phyloP scores from a whole-genome alignment of 164 flowering plant genomes.

The Kingdonia uniflora region DNA sequence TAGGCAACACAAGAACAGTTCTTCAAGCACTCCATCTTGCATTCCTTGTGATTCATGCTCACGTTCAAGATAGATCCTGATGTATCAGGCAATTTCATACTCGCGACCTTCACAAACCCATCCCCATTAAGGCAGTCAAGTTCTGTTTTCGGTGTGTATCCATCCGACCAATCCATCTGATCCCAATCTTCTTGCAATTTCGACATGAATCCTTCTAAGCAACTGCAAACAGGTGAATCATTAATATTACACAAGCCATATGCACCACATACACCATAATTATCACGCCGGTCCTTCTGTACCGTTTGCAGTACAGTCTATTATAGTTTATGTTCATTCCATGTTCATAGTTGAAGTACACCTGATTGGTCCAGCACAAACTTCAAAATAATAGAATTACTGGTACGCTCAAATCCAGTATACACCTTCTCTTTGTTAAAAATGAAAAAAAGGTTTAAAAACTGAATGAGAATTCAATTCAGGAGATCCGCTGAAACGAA shows the following conservation, averaged over 20 bases:
- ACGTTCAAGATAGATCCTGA: conserved; percentile 5
- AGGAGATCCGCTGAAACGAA: conserved; percentile 15
- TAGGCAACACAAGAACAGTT: conserved; percentile 33
- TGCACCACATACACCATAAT: conserved; percentile 24
- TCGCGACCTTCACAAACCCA: conserved; percentile 6
- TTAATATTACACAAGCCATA: conserved; percentile 20
- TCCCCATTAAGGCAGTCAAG: conserved; percentile 6
- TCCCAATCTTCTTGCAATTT: conserved; percentile 7
- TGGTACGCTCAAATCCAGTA: neutral
- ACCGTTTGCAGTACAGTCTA: conserved; percentile 6
- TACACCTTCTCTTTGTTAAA: conserved; percentile 1
- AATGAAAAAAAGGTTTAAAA: neutral
- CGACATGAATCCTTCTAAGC: conserved; percentile 33
- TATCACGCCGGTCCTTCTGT: conserved; percentile 16
- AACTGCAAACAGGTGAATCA: conserved; percentile 20
- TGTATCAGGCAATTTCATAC: conserved; percentile 24
- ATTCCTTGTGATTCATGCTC: conserved; percentile 18
- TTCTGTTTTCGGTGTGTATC: conserved; percentile 10
- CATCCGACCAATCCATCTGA: conserved; percentile 9
- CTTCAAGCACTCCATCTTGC: conserved; percentile 13
- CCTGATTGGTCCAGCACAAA: conserved; percentile 1
- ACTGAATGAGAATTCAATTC: neutral
- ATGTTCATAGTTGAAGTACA: neutral
- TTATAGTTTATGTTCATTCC: conserved; percentile 6
- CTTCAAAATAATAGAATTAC: neutral